Base-by-base conservation (phyloP, 2,329 filamentous ascomycete species). In the Macrophomina pseudophaseolina region DNA sequence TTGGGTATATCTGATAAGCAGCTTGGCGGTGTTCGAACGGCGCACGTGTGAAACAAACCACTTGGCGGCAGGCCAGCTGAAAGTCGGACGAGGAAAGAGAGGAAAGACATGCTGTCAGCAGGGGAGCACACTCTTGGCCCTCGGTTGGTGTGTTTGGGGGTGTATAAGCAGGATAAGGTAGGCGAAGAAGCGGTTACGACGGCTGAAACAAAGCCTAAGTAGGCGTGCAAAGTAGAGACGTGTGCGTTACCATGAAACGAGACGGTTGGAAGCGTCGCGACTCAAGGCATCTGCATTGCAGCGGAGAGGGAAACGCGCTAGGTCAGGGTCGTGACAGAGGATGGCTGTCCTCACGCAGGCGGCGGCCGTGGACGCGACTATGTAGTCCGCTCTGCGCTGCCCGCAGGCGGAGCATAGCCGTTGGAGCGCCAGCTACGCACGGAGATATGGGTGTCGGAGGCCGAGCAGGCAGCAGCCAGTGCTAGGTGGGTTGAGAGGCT, bases 401-500 rank as follows among this genome's bases (percentile, higher is more conserved):
- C 35, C 7, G 35, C 6, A 12, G 35, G 35, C 3, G 35, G 35
- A 38, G 35, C 35, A 38, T 5, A 9, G 7, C 49, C 32, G 23
- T 32, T 32, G 49, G 49, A 14, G 49, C 9, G 30, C 8, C 23
- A 23, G 23, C 23, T 11, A 32, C 11, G 6, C 12, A 44, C 54
- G 56, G 56, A 60, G 58, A 28, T 51, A 28, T 16, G 44, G 58
- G 58, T 38, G 32, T 23, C n/a, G 23, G 18, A 49, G 32, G 56
- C 35, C 14, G 28, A 54, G 33, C 18, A 9, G 14, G 33, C 30
- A n/a, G 9, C 40, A 2, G 56, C 48, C 23, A 60, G 56, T 40
- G 56, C 56, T 59, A 46, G 28, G 42, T 48, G 56, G 38, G 42
- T 48, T 35, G 56, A 60, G 5, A 48, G 14, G 56, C n/a, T 60